Evolutionary conservation across 2,329 filamentous ascomycete genomes (phyloP), one percentile per base, ranked within the genome.

Genomic region (Paraconiothyrium sp.): DNA sequence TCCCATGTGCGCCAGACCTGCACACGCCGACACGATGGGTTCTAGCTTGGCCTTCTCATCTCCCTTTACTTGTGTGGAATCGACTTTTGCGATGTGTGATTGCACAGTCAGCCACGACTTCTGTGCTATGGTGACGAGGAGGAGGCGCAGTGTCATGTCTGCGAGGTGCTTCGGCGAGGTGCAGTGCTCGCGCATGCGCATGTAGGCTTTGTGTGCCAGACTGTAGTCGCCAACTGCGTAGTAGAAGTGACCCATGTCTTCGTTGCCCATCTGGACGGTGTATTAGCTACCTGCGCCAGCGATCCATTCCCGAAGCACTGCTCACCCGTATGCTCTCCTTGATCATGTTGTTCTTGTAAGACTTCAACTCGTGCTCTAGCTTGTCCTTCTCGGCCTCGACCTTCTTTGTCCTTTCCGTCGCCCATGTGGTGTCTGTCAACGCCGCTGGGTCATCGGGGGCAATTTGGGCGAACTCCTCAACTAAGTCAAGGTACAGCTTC

Each of bases 321-420:
- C 71, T 73, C 84, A 96, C 93, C 69, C 94, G 83, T 72, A 98
- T 97, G 81, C 93, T 97, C 81, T 99, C 95, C 77, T 97, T 97
- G 71, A 99, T 93, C 47, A 98, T 82, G 72, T 98, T 99, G 76
- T 97, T 97, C 80, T 95, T 97, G 79, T 98, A 98, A 1, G 90
- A 90, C 78, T 93, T 94, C 22, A 99, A 84, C 78, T 98, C 93
- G 16, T 86, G 83, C 75, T 97, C 93, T 58, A 98, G 83, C n/a
- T 91, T 87, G 58, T 88, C 84, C 0, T 90, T 90, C 77, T 97
- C 91, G 1, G 82, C 80, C 68, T 87, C 87, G 70, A 94, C 92
- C 55, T 85, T 82, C 64, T 87, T 87, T 24, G 89, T 87, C 41
- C 86, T 90, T 60, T 81, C 83, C 8, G 90, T 85, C n/a, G 90